These are phyloP conservation scores for Lentinula lateritia DNA, from an alignment of 768 basidiomycete species.

Conservation along the genomic window DNA sequence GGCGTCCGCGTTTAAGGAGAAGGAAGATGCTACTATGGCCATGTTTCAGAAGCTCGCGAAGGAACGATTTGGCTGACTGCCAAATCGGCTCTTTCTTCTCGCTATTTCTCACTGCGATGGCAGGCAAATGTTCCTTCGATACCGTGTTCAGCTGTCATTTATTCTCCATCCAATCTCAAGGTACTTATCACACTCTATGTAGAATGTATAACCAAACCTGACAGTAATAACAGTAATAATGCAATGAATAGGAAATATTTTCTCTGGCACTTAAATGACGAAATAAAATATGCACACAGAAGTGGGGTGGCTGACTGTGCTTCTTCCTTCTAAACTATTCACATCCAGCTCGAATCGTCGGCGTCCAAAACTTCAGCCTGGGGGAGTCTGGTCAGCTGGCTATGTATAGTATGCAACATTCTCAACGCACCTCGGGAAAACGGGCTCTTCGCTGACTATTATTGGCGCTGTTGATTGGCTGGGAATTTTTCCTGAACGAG, in stretches of 20 bases:
- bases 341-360: not conserved
- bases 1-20: slow-evolving; percentile 57
- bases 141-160: not conserved
- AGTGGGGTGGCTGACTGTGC: not conserved
- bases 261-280: not conserved
- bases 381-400: not conserved
- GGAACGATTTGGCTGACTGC: slow-evolving; percentile 66
- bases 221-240: not conserved
- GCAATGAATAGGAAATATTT: not conserved
- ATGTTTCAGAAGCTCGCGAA: slow-evolving; percentile 95
- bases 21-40: slow-evolving; percentile 91
- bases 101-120: not conserved
- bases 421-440: not conserved
- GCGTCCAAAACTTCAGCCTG: not conserved
- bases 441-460: not conserved
- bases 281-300: not conserved
- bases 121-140: slow-evolving; percentile 3
- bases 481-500: not conserved
- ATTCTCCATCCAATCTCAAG: not conserved
- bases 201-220: not conserved
- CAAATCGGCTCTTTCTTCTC: not conserved
- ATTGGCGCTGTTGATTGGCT: not conserved
- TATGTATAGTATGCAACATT: not conserved
- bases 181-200: not conserved
- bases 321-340: not conserved